Percentiles rank a stretch among this genome's conserved stretches.
Conservation (phyloP, 2,329 filamentous ascomycete genomes). For the Trichoderma lentiforme region DNA sequence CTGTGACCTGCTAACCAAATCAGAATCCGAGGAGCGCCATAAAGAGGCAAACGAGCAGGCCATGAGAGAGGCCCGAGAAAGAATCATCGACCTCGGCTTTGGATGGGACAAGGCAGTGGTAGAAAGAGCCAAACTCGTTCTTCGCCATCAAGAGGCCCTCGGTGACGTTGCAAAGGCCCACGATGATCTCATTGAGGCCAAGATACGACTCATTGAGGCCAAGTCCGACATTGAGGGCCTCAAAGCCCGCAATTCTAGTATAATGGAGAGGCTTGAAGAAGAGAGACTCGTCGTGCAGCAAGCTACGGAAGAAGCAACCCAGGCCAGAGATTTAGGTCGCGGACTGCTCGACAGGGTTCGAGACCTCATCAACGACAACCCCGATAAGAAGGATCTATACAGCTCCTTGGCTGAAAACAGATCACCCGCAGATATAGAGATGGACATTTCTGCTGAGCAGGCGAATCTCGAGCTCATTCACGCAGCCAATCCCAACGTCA, state of each 20-base stretch:
- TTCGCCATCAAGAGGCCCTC: constrained; percentile 57
- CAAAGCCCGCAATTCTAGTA: constrained; percentile 60
- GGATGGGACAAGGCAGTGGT: constrained; percentile 55
- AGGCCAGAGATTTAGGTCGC: constrained; percentile 34
- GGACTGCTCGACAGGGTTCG: constrained; percentile 36
- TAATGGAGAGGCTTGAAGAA: constrained; percentile 51
- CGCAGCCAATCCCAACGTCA: constrained; percentile 69
- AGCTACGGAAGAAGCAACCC: constrained; percentile 39
- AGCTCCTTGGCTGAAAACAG: constrained; percentile 45
- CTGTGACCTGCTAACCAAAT: constrained; percentile 21
- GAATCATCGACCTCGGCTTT: constrained; percentile 48
- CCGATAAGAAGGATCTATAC: constrained; percentile 41
- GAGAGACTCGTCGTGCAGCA: constrained; percentile 37
- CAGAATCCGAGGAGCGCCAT: constrained; percentile 37
- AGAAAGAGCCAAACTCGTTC: constrained; percentile 51
- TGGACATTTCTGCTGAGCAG: constrained; percentile 70
- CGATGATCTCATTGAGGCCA: constrained; percentile 63
- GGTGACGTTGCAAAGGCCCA: constrained; percentile 60
- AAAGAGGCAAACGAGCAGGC: constrained; percentile 32
- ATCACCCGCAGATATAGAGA: constrained; percentile 61
- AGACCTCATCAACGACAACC: constrained; percentile 38
- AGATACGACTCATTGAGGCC: constrained; percentile 74
- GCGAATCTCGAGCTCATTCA: constrained; percentile 78
- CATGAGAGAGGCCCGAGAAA: constrained; percentile 32
- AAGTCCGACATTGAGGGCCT: constrained; percentile 72